These are phyloP conservation scores for Globisporangium middletonii DNA, from an alignment of 352 stramenopile species.

Conservation along the genomic window DNA sequence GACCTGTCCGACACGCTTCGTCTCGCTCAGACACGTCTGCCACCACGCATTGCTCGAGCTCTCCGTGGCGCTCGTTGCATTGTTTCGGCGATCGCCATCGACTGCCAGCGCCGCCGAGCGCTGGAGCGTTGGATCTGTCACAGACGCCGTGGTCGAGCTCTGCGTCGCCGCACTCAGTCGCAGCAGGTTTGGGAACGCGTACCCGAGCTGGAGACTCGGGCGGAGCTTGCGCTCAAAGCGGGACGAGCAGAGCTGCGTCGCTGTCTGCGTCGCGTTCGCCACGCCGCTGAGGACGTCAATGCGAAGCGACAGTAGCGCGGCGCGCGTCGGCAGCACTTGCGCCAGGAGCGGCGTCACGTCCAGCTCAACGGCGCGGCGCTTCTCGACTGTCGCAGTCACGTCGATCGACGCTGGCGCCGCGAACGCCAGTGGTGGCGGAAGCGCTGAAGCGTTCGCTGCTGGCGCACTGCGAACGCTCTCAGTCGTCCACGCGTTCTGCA, in stretches of 20 bases:
- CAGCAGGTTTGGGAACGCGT: conserved; percentile 44
- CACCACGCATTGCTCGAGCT: conserved; percentile 47
- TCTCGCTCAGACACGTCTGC: conserved; percentile 32
- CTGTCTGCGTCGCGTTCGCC: conserved; percentile 16
- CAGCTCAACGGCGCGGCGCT: conserved; percentile 37
- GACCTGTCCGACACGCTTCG: conserved; percentile 42
- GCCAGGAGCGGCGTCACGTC: conserved; percentile 44
- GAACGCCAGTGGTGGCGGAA: conserved; percentile 17
- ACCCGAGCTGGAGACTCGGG: conserved; percentile 35
- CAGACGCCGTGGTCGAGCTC: conserved; percentile 26
- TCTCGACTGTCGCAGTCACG: conserved; percentile 36
- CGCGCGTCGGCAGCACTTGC: conserved; percentile 27
- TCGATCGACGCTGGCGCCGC: conserved; percentile 19
- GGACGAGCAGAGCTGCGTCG: conserved; percentile 60
- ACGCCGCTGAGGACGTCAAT: conserved; percentile 41
- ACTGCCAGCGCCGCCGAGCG: conserved; percentile 19
- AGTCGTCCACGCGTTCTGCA: conserved; percentile 46
- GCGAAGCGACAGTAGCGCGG: conserved; percentile 38
- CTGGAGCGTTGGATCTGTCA: conserved; percentile 4
- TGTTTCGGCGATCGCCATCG: conserved; percentile 17
- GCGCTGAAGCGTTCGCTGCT: conserved; percentile 2
- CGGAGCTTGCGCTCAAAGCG: conserved; percentile 48
- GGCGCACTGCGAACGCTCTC: conserved; percentile 18
- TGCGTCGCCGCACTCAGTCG: conserved; percentile 15
- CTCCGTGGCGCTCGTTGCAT: conserved; percentile 17